These are phyloP conservation scores for Xylariaceae sp. DNA, from an alignment of 2,329 filamentous ascomycete species.

Conservation along the genomic window DNA sequence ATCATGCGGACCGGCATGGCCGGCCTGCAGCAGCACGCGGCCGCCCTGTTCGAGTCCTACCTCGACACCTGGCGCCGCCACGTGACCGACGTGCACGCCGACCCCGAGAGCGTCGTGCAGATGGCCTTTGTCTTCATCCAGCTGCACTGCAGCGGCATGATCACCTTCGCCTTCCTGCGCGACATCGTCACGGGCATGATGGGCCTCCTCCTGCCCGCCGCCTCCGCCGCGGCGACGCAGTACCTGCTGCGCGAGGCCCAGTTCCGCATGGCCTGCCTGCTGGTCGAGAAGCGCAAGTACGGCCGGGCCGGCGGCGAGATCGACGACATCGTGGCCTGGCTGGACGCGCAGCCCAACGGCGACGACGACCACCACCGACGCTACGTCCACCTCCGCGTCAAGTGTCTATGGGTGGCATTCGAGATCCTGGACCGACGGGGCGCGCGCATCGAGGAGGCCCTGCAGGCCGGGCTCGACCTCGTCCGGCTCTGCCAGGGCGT, in stretches of 20 bases:
- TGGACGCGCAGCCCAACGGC: slow-evolving; percentile 9
- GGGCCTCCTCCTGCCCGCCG: slow-evolving; percentile 4
- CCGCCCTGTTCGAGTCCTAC: slow-evolving; percentile 19
- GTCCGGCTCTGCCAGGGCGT: slow-evolving; percentile 13
- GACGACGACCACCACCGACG: too few relatives aligned
- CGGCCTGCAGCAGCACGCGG: slow-evolving; percentile 17
- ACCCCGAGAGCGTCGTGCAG: slow-evolving; percentile 15
- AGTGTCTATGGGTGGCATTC: slow-evolving; percentile 19
- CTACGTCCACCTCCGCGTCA: slow-evolving; percentile 17
- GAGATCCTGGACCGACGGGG: slow-evolving; percentile 17
- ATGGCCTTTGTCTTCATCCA: slow-evolving; percentile 22
- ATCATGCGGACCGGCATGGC: slow-evolving; percentile 17
- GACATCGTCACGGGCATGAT: slow-evolving; percentile 15
- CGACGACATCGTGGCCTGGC: slow-evolving; percentile 16
- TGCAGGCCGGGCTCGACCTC: slow-evolving; percentile 13
- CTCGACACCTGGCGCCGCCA: slow-evolving; percentile 17
- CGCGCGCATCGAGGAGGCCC: slow-evolving; percentile 12
- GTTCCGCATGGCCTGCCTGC: slow-evolving; percentile 16
- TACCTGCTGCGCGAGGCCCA: slow-evolving; percentile 20
- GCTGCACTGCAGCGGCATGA: slow-evolving; percentile 19
- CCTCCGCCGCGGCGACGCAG: slow-evolving; percentile 11
- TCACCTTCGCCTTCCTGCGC: slow-evolving; percentile 15
- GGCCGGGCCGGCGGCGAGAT: slow-evolving; percentile 13
- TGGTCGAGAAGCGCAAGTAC: slow-evolving; percentile 12
- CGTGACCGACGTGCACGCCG: slow-evolving; percentile 11